Evolutionary conservation across 148 eudicot genomes (phyloP), one percentile per base, ranked within the genome.

Genomic region (Suaeda aralocaspica): DNA sequence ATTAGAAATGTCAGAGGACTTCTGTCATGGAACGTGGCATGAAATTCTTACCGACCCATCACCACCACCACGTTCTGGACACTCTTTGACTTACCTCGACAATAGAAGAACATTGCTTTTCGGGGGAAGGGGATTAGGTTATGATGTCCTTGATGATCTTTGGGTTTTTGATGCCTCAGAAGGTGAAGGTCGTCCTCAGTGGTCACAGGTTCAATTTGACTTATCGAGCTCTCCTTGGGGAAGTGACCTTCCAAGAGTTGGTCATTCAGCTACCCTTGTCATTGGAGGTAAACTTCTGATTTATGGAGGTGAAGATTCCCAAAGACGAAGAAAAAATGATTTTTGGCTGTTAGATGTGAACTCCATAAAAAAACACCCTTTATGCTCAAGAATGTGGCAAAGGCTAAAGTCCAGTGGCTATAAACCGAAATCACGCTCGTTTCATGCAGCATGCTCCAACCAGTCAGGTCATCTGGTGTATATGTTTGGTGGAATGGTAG

Each of bases 221-320:
- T 18, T 84, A 51, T 72, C 56, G 6, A 84, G 68, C 34, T 58
- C 88, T 50, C 86, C 97, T 6, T 82, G 78, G 68, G 99, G 91
- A 46, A 24, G 72, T 31, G 77, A 86, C 34, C 93, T 95, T 46
- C 89, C 97, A 34, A 73, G 98, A 65, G 98, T 93, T 39, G 99
- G 99, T 56, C 99, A 95, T 82, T 95, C 99, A 2, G 97, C 99
- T 26, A 85, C 85, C 67, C 87, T 88, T 7, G 76, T 83, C 34
- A 63, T 88, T 53, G 99, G 99, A 55, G 90, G 96, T 3, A 74
- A 85, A 2, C 52, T 95, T 66, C 86, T 95, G 65, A 84, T 95
- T n/a, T 92, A 84, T 36, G 99, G 99, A 33, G 99, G 99, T 55
- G 99, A 95, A 80, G 97, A 91, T 68, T 82, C 96, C 0, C 51